Evolutionary conservation across 306 rosid genomes (phyloP).

Genomic region (Bauhinia variegata): DNA sequence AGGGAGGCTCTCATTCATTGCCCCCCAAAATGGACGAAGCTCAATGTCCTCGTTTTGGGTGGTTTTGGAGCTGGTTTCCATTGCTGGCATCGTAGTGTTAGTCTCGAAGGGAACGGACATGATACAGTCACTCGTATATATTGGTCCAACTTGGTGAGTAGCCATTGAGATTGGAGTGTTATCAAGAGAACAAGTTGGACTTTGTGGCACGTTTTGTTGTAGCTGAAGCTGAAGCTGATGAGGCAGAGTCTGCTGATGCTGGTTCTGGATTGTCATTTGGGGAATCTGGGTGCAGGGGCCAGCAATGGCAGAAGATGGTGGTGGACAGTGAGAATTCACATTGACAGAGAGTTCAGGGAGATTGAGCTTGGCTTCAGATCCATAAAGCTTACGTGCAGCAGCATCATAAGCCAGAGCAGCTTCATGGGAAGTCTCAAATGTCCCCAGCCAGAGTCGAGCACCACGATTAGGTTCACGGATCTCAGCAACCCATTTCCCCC

Average conservation of each 20-base stretch:
- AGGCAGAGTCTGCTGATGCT: neutral
- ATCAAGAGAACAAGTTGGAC: neutral
- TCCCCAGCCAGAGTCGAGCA: slow-evolving; percentile 92
- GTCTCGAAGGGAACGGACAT: slow-evolving; percentile 29
- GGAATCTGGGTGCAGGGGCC: neutral
- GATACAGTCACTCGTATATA: slow-evolving; percentile 20
- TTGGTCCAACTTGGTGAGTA: slow-evolving; percentile 28
- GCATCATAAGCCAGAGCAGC: slow-evolving; percentile 88
- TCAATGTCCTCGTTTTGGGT: slow-evolving; percentile 31
- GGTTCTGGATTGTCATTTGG: slow-evolving; percentile 18
- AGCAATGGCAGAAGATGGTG: slow-evolving; percentile 28
- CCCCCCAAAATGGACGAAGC: slow-evolving; percentile 47
- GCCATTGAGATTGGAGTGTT: neutral
- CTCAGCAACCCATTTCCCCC: slow-evolving; percentile 99
- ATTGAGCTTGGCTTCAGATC: slow-evolving; percentile 80
- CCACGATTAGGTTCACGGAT: slow-evolving; percentile 93
- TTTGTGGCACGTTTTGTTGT: neutral
- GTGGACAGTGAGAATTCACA: slow-evolving; percentile 16
- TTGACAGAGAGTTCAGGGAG: slow-evolving; percentile 44
- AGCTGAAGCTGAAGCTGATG: neutral
- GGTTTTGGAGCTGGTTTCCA: neutral
- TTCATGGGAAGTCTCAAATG: slow-evolving; percentile 71
- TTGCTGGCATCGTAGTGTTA: neutral
- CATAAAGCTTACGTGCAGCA: slow-evolving; percentile 79
- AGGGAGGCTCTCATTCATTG: slow-evolving; percentile 39